A percentile compares a stretch with the other conserved stretches of the same genome.
These are phyloP conservation scores for Syzygium syzygioides DNA, from an alignment of 441 rosid species.

Conservation along the genomic window DNA sequence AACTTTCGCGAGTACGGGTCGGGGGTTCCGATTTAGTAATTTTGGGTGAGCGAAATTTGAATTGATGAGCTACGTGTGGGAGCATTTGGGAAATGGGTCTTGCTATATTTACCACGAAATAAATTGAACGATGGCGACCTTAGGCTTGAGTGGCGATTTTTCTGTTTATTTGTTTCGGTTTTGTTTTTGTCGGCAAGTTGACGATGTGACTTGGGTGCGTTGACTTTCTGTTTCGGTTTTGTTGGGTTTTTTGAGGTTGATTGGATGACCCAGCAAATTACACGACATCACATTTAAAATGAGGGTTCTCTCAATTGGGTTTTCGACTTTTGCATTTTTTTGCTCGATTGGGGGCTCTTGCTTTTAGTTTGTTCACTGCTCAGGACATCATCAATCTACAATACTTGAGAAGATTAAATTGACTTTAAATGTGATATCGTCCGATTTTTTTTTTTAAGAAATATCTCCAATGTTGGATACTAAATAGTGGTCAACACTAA, in stretches of 20 bases:
- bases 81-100: background rate
- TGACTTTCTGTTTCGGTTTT: background rate
- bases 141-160: background rate
- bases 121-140: background rate
- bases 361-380: background rate
- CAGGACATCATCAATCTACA: background rate
- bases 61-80: background rate
- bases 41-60: background rate
- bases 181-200: no score
- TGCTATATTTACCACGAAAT: background rate
- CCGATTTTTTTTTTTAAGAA: background rate
- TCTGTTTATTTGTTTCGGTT: background rate
- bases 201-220: background rate
- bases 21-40: background rate
- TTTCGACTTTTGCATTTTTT: background rate
- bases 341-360: background rate
- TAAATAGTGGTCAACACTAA: background rate
- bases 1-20: rapidly evolving
- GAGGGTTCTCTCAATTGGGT: background rate
- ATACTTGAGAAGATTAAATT: background rate
- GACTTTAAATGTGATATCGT: background rate
- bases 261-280: background rate
- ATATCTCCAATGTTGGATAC: background rate
- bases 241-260: background rate
- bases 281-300: background rate